Base-by-base conservation (phyloP, 179 eudicot species). In the Monotropa hypopitys region DNA sequence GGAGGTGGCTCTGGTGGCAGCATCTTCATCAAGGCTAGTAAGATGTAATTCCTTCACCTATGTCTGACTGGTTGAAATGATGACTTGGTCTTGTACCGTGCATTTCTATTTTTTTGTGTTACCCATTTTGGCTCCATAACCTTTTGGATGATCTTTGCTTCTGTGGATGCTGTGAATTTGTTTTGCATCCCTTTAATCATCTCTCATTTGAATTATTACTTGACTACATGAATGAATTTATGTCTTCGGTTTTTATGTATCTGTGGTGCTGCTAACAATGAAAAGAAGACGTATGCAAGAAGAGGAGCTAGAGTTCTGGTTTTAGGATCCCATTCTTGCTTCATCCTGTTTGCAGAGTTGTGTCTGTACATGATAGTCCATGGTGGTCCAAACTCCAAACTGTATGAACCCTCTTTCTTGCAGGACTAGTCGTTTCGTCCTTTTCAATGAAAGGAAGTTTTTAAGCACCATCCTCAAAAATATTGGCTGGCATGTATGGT, bases 1-100 rank as follows among this genome's bases (percentile, higher is more conserved):
- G 99, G 99, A 66, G 99, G 99, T 67, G 99, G 99, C 4, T 96
- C 99, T 51, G 99, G 99, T 77, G 99, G 99, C 62, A 96, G 99
- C 81, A 84, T 96, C 76, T 89, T 82, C 80, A 85, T 93, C 85
- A 83, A 78, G 78, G 97, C 99, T 53, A 61, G 76, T 83, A 93
- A 86, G 76, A 96, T 96, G 99, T 93, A 93, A 87, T 51, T 75
- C 75, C 70, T 61, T 33, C 47, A 26, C 76, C 68, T 62, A 21
- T 80, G 28, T 61, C 28, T 21, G 18, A 26, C 63, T 56, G 20
- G 30, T 79, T 50, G 51, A 62, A 57, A 21, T 75, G 16, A 47
- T 46, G 12, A n/a, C 6, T 62, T 33, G 63, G 67, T 18, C 46
- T 50, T 77, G 26, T 12, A 45, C 2, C 13, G 1, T 70, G 18